Base-by-base conservation (phyloP, 257 asterid species). In the Nicotiana noctiflora region DNA sequence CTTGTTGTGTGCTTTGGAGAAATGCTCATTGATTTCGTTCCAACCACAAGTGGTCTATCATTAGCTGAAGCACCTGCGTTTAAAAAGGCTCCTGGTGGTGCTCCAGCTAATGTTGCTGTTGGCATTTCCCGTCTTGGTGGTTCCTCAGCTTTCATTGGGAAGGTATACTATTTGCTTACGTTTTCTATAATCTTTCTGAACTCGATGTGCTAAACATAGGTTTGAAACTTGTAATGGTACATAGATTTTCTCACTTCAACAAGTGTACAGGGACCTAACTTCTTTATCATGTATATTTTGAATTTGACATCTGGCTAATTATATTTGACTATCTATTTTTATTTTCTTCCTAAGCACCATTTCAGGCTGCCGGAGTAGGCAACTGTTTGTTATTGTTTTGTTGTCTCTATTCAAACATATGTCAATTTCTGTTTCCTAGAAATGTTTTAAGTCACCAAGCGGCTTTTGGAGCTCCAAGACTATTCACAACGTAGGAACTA, bases 81-180 rank as follows among this genome's bases (percentile, higher is more conserved):
- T 62, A 96, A 96, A 87, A 94, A 96, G 87, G 98, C 99, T 64
- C 93, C 98, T 8, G 99, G 99, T 49, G 99, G 99, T 70, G 99
- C 98, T n/a, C 98, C 99, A 34, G 99, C 99, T 68, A 96, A 96
- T 87, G 99, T 96, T 79, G 99, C 98, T 6, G 99, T 96, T 9
- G 99, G 99, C 72, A 96, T 96, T 79, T 90, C 99, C 79, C 98
- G 99, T 65, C 98, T 96, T 53, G 98, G 98, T 67, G 98, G 99
- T 77, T 75, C 95, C 51, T 90, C 99, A 5, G 99, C 99, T 82
- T 96, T 96, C 88, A 90, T 96, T 32, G 99, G 99, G 84, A 96
- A 96, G 96, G 98, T 93, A 89, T 52, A 18, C 46, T 76, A 1
- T 62, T 18, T 40, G 34, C 52, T 46, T 49, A 3, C 18, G 6